Evolutionary conservation across 139 green algal species (phyloP), one percentile per base, ranked within the genome.

Genomic region (Cymbomonas tetramitiformis): DNA sequence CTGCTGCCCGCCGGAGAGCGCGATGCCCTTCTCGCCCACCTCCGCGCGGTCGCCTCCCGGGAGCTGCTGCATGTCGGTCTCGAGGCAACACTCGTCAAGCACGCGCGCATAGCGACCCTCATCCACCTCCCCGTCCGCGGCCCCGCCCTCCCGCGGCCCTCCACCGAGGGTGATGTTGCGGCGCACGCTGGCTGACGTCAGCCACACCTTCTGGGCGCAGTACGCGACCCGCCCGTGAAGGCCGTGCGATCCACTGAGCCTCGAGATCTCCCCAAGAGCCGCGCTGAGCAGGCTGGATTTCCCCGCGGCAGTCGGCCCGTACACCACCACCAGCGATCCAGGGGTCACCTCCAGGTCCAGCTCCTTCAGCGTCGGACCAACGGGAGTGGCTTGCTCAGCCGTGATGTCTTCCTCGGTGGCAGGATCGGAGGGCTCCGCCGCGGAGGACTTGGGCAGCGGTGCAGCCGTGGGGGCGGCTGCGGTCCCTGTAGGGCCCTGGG

Each of bases 11-110:
- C 9, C 67, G 48, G 39, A 52, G 3, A 67, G 32, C 26, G 32
- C 58, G 33, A 67, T 50, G 38, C 46, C 47, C 19, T 58, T 58
- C n/a, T 67, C 58, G 55, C 78, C 78, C 9, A 85, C 44, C 61
- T 83, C 72, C 12, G 75, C 81, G 29, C 62, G 8, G 25, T 86
- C 75, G 0, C 72, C 75, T 2, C 62, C 70, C 9, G 58, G 68
- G 38, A 86, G 64, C 29, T 41, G 18, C 33, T 25, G 19, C 30
- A 72, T 6, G 32, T 72, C 56, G 29, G 31, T 51, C 6, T 64
- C 29, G 62, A 71, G 30, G 28, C 56, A 46, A 23, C 40, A 68
- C 10, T 44, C 52, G n/a, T 66, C 58, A 6, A 58, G 24, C 7
- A 36, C 58, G n/a, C 48, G 5, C 25, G 33, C 19, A 40, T 71